Conservation (phyloP, 2,329 filamentous ascomycete species). For the Coniochaeta sp. region DNA sequence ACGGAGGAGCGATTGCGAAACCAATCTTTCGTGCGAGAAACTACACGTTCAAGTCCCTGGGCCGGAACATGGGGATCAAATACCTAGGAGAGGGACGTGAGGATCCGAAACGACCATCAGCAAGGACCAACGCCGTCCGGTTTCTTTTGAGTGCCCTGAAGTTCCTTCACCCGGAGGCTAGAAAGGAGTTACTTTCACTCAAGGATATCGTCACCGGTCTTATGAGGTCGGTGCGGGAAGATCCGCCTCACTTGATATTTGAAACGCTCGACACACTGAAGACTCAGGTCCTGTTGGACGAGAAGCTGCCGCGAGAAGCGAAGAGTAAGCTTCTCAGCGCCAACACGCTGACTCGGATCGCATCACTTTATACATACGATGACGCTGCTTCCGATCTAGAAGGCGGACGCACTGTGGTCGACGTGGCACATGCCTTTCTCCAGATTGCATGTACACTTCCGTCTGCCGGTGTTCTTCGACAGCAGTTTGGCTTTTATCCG, state of each 20-base stretch:
- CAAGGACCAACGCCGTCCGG: slow-evolving; percentile 74
- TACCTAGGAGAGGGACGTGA: slow-evolving; percentile 51
- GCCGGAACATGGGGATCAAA: slow-evolving; percentile 71
- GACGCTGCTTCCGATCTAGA: slow-evolving; percentile 26
- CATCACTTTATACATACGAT: slow-evolving; percentile 60
- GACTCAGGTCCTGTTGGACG: slow-evolving; percentile 65
- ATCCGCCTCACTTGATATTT: slow-evolving; percentile 65
- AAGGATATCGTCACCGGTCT: slow-evolving; percentile 61
- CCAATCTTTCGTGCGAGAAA: slow-evolving; percentile 71
- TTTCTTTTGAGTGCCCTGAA: slow-evolving; percentile 75
- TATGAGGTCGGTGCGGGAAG: slow-evolving; percentile 69
- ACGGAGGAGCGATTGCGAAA: slow-evolving; percentile 74
- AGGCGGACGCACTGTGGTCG: slow-evolving; percentile 48
- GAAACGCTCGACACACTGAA: slow-evolving; percentile 69
- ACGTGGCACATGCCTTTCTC: slow-evolving; percentile 69
- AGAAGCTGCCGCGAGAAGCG: slow-evolving; percentile 60
- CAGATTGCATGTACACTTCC: slow-evolving; percentile 66
- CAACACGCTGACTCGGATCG: slow-evolving; percentile 63
- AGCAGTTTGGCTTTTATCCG: slow-evolving; percentile 79
- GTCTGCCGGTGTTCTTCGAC: slow-evolving; percentile 65
- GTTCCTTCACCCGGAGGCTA: slow-evolving; percentile 68
- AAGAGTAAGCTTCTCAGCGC: slow-evolving; percentile 74
- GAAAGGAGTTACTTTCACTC: slow-evolving; percentile 76
- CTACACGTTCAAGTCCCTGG: slow-evolving; percentile 71
- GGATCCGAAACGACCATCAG: slow-evolving; percentile 63